phyloP scores from a whole-genome alignment of 768 basidiomycete genomes.

The Aureoboletus auriporus region DNA sequence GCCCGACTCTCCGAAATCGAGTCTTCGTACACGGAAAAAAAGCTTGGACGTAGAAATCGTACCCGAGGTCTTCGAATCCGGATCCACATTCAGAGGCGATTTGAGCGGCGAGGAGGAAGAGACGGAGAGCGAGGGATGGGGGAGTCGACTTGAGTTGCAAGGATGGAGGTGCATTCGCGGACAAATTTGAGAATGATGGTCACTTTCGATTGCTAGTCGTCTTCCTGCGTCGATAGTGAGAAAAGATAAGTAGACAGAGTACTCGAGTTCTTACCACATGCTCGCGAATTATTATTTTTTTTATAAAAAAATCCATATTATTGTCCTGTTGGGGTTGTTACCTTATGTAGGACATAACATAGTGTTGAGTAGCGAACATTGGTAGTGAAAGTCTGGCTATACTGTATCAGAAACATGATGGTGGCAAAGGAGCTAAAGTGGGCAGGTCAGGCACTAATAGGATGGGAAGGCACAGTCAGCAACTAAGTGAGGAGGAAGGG shows the following conservation, averaged over 20 bases:
- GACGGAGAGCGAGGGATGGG: constrained; percentile 87
- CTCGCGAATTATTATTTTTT: constrained; percentile 69
- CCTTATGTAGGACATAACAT: too few relatives aligned
- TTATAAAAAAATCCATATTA: too few relatives aligned
- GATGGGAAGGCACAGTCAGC: too few relatives aligned
- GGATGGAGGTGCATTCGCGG: constrained; percentile 88
- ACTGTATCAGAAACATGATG: too few relatives aligned
- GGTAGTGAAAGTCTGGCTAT: too few relatives aligned
- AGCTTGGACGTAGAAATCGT: constrained; percentile 97
- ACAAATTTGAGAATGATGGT: constrained; percentile 91
- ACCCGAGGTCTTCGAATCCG: constrained; percentile 92
- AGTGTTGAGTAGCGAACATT: too few relatives aligned
- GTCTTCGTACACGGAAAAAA: constrained; percentile 98
- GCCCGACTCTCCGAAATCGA: constrained; percentile 93
- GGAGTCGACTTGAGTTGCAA: constrained; percentile 90
- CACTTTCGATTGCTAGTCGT: constrained; percentile 83
- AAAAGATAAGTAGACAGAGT: not conserved
- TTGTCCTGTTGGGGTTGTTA: too few relatives aligned
- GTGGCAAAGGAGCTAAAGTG: too few relatives aligned
- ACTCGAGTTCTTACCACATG: constrained; percentile 45
- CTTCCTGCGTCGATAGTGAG: constrained; percentile 50
- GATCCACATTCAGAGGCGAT: constrained; percentile 92
- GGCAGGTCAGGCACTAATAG: too few relatives aligned
- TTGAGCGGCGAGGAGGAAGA: constrained; percentile 95
- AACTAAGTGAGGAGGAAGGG: too few relatives aligned